Evolutionary conservation across 805 yeast genomes (phyloP), one percentile per base, ranked within the genome.

Genomic region (Candida taoyuanica): DNA sequence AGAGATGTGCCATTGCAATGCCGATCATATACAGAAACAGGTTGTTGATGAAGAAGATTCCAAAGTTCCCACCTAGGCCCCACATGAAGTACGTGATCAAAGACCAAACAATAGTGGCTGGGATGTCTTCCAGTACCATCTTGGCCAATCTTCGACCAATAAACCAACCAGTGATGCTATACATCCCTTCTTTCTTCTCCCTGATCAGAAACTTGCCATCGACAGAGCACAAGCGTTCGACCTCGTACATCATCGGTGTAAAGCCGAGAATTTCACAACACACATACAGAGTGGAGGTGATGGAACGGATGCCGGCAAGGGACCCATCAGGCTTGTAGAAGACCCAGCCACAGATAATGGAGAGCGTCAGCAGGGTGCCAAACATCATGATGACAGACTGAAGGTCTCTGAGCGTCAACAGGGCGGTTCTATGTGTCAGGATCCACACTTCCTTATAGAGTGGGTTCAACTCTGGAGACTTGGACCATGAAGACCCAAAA

Each of bases 291-390:
- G 78, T 63, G 9, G 78, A 74, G 19, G 74, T 59, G 5, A 56
- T 58, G 1, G 94, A 71, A 44, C 94, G 62, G 16, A 84, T 70
- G 5, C 95, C 95, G 1, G 78, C 70, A 25, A 78, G 46, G 11
- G 74, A 65, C 3, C 71, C 68, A 15, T 70, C 74, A 3, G 88
- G 88, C 47, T 73, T 73, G 54, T 61, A 81, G 52, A 80, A 86
- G 29, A 86, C 70, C 88, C 93, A 84, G 0, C 95, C 95, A 29
- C 73, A 62, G n/a, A 78, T 62, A 2, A 76, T 53, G 0, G 87
- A 82, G 44, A 84, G 47, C 0, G 73, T 36, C 28, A 43, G 30
- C 3, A 79, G 73, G n/a, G 66, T 70, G 16, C 66, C 45, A 6
- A 76, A 56, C 3, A 72, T 55, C 27, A 64, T 73, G 5, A 63